Base-by-base conservation (phyloP, 495 filamentous ascomycete genomes). In the Jackrogersella multiformis region DNA sequence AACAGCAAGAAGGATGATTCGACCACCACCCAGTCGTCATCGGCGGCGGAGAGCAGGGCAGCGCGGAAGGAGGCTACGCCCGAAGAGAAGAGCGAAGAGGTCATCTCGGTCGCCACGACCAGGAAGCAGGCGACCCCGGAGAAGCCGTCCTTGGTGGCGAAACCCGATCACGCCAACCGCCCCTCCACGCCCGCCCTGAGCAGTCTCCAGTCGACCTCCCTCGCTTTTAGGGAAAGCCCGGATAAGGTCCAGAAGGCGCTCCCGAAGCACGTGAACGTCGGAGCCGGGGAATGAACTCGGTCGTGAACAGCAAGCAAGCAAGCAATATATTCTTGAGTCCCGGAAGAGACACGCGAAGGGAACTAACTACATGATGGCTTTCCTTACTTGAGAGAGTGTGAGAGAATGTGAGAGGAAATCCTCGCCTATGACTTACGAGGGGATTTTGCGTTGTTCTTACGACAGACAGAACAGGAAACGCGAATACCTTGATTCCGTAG, bases 31-130 rank as follows among this genome's bases (percentile, higher is more conserved):
- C 34, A 16, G 6, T 12, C 44, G 36, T 52, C 64, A 21, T 56
- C 58, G 0, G 13, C 20, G 24, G 8, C 59, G 1, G 38, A 62
- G 44, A 34, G 34, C 1, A 18, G 34, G 10, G 30, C 45, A 66
- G 66, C 88, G 85, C 84, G 90, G 66, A 88, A 89, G 86, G 87
- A 88, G 30, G 86, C 91, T 73, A 81, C 92, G 68, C 90, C 88
- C 56, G 79, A 82, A 51, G 90, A 93, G 81, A 84, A 87, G 80
- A 91, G 90, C 76, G 89, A 91, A 34, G 85, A 88, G 76, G 92
- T 91, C 80, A 80, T 92, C 73, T 80, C 78, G 75, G 85, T 84
- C 69, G 81, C 84, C 69, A 89, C 89, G 77, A 80, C 49, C 5
- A 61, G 57, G 32, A 70, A 61, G 34, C 51, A 51, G n/a, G 56